Evolutionary conservation across 2,329 filamentous ascomycete genomes (phyloP), one percentile per base, ranked within the genome.

Genomic region (Ciborinia camelliae): DNA sequence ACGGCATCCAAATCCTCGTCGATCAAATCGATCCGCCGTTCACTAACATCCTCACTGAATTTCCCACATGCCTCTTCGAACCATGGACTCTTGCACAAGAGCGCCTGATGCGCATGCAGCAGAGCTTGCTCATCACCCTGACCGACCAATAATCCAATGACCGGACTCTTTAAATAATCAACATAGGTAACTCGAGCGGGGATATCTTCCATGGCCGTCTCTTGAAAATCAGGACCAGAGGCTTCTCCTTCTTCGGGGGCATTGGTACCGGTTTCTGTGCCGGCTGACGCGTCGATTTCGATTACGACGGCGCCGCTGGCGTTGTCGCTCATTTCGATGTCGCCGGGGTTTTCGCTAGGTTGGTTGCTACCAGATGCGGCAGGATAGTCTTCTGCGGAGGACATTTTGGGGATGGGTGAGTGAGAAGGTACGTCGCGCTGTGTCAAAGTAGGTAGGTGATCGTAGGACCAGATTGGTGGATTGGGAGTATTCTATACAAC

Each of bases 81-180:
- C 76, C 84, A 92, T 0, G 92, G 90, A 51, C 91, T 94, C 75
- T 88, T 84, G 14, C 79, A 74, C 43, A 98, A 81, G 32, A 97
- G 82, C 3, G 81, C 87, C 78, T 96, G 89, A 76, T 97, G 93
- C 8, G 91, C 91, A 30, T 86, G 88, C 65, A 97, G 82, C 39
- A 86, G 81, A 12, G 85, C 86, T 71, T 84, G 81, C 1, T 78
- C 76, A 5, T 86, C 84, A 64, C 82, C 86, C 55, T 78, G 77
- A 15, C 89, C 89, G 26, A 92, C 81, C n/a, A 86, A 73, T 35
- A 92, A 77, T 20, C 86, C 86, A 39, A 92, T 84, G 14, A 91
- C 81, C 0, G 90, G 89, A 68, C 88, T 91, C 68, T 81, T 83
- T 28, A 92, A 80, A 71, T 89, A 90, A 72, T 79, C 82, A 58